These are phyloP conservation scores for Fusarium sp. DNA, from an alignment of 2,329 filamentous ascomycete genomes.

Conservation along the genomic window DNA sequence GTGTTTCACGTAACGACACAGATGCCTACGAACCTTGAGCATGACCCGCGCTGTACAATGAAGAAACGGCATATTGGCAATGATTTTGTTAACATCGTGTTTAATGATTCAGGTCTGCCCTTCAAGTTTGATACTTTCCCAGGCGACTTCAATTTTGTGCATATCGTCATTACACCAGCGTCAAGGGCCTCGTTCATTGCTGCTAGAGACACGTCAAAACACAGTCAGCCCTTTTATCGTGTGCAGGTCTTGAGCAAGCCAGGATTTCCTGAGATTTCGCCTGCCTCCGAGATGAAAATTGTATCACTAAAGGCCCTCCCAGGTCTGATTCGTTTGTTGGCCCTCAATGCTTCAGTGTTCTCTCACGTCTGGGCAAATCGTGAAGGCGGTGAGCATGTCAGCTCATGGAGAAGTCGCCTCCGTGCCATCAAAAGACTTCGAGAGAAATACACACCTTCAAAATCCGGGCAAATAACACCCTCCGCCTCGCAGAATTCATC, in stretches of 20 bases:
- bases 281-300: constrained; percentile 89
- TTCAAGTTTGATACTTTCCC: constrained; percentile 94
- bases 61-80: constrained; percentile 98
- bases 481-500: constrained; percentile 49
- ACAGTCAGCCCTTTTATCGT: constrained; percentile 76
- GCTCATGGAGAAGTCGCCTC: constrained; percentile 89
- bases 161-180: constrained; percentile 94
- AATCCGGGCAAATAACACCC: constrained; percentile 47
- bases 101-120: constrained; percentile 92
- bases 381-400: constrained; percentile 84
- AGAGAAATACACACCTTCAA: constrained; percentile 70
- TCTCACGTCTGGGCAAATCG: constrained; percentile 87
- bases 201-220: constrained; percentile 60
- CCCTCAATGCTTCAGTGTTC: constrained; percentile 94
- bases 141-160: constrained; percentile 95
- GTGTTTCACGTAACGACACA: constrained; percentile 96
- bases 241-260: constrained; percentile 90
- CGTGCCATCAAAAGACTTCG: constrained; percentile 86
- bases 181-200: constrained; percentile 82
- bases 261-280: constrained; percentile 91
- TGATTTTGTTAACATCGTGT: constrained; percentile 97
- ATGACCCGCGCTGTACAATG: constrained; percentile 79
- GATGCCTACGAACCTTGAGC: constrained; percentile 90
- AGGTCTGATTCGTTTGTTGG: constrained; percentile 86
- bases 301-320: constrained; percentile 86